Evolutionary conservation across 257 asterid genomes (phyloP), one percentile per base, ranked within the genome.

Genomic region (Solanum virginianum): DNA sequence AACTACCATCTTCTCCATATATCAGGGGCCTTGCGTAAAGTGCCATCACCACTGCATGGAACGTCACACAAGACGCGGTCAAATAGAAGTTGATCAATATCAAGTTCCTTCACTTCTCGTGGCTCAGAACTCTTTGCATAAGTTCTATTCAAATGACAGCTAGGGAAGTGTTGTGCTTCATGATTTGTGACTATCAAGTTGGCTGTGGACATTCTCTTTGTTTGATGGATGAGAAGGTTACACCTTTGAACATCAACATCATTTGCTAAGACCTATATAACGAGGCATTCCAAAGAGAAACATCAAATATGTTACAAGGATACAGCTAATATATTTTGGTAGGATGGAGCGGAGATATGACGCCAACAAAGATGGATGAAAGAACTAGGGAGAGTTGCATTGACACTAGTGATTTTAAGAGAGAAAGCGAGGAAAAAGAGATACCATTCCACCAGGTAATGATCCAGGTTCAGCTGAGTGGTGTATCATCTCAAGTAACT

Each of bases 11-110:
- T 97, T 91, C 95, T 92, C 99, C 99, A 97, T 81, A 97, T 95
- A 88, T 97, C 99, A 66, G 99, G 99, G 85, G 99, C 98, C 92
- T 97, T 97, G 16, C 99, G 97, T 80, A 97, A 89, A 87, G 99
- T 97, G 63, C 99, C 99, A 89, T 97, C 99, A 81, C 99, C 99
- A 86, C 99, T 97, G 88, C 99, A 97, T 82, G 99, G 99, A 86
- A 97, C 98, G 86, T 97, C 99, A 89, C 99, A 97, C 86, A 97
- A 90, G 88, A 97, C 98, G 83, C 99, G 98, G 81, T 97, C 99
- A 89, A 95, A 97, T 69, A 91, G 92, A 91, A 97, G 98, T 90
- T 97, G 98, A 81, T 80, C 90, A 77, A 92, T 77, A 74, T 85
- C 86, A 63, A 87, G 93, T 85, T 86, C 92, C 81, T 86, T 89